Conservation (phyloP, 495 filamentous ascomycete genomes). For the Rostrohypoxylon terebratum region DNA sequence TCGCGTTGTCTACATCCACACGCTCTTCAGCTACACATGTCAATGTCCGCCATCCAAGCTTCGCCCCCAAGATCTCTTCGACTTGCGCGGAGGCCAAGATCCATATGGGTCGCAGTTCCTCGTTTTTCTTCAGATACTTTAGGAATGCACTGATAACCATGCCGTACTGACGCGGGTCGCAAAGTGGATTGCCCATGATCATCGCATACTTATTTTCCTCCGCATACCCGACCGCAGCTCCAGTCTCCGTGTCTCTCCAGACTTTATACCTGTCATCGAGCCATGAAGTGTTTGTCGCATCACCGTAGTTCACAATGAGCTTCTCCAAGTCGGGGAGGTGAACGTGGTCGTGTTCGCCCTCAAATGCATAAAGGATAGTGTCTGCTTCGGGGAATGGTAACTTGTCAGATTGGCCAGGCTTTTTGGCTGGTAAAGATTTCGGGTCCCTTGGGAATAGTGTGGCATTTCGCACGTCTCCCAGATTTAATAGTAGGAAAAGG, state of each 20-base stretch:
- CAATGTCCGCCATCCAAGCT: conserved; percentile 84
- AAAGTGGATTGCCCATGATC: conserved; percentile 84
- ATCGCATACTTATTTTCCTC: conserved; percentile 77
- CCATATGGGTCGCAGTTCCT: conserved; percentile 83
- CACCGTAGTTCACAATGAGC: conserved; percentile 88
- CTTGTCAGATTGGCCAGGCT: conserved; percentile 52
- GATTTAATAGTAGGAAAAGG: conserved; percentile 81
- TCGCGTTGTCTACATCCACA: conserved; percentile 74
- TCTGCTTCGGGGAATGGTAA: conserved; percentile 83
- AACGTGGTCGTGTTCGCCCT: conserved; percentile 56
- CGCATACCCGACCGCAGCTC: conserved; percentile 83
- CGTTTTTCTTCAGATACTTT: conserved; percentile 73
- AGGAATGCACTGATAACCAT: conserved; percentile 78
- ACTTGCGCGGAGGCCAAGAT: conserved; percentile 75
- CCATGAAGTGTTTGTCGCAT: conserved; percentile 89
- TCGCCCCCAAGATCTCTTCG: conserved; percentile 78
- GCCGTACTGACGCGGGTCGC: conserved; percentile 76
- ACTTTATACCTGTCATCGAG: conserved; percentile 84
- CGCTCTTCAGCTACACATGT: conserved; percentile 88
- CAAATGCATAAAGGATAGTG: conserved; percentile 69
- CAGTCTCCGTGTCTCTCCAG: conserved; percentile 80
- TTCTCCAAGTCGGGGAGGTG: conserved; percentile 80
- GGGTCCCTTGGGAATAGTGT: conserved; percentile 88
- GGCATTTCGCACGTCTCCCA: conserved; percentile 90
- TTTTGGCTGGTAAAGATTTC: conserved; percentile 75